Evolutionary conservation across 2,329 filamentous ascomycete genomes (phyloP), one percentile per base, ranked within the genome.

Genomic region (Thelonectria discophora): DNA sequence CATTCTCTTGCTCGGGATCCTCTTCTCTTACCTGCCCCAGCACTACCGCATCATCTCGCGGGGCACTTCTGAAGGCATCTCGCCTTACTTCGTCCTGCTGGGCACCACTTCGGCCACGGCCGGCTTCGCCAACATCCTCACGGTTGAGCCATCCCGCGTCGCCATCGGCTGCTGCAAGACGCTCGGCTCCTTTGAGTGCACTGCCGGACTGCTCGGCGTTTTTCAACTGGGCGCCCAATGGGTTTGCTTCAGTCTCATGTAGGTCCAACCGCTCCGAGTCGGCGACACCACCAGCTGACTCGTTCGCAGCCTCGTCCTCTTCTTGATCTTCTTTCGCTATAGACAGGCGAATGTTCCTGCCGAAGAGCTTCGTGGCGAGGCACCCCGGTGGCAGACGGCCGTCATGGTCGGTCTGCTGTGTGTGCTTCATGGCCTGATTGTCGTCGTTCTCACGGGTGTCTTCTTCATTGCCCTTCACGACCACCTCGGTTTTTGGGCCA

Each of bases 1-100:
- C 64, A 74, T 97, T 71, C 92, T 98, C 69, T 83, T 98, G 64
- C 75, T 97, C 69, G 94, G 94, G 59, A 94, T 98, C 71, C 83
- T 97, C 64, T 80, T 97, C 60, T 98, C 94, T 34, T 99, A 99
- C 80, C 85, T 98, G 2, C 95, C 95, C 1, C 95, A 99, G 76
- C 94, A 98, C 78, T 86, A 90, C 76, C 93, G 95, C 72, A 98
- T 99, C 78, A 92, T 97, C 69, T 83, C 86, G 42, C 88, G 93
- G 57, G 87, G 89, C 63, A 95, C 92, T 13, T 96, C 94, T 20
- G 94, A 97, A 76, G 95, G 95, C 64, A 94, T 99, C 64, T 97
- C 94, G 30, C 94, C 95, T 9, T 95, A 94, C 78, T 99, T 97
- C 74, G 89, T 99, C 66, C 86, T 98, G 2, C 87, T 99, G n/a